A percentile compares a stretch with the other conserved stretches of the same genome.
Evolutionary conservation across 768 basidiomycete genomes (phyloP).

Genomic region (Auricularia sp.): DNA sequence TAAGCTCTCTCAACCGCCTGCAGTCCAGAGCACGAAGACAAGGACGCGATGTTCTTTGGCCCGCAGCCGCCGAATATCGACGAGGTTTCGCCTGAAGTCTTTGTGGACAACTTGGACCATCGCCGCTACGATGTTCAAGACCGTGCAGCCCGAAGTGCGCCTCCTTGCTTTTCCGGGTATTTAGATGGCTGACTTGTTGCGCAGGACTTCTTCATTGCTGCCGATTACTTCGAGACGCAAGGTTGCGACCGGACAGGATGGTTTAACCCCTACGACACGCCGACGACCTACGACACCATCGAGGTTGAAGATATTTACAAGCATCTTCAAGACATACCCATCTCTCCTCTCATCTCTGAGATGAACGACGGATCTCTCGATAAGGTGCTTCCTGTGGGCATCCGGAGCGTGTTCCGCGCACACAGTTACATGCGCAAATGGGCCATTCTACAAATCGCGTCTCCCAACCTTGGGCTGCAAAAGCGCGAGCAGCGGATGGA

Average conservation of each 20-base stretch:
- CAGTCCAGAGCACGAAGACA: slow-evolving; percentile 5
- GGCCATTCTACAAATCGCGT: slow-evolving; percentile 59
- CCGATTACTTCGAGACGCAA: slow-evolving; percentile 74
- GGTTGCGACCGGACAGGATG: slow-evolving; percentile 70
- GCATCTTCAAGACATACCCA: slow-evolving; percentile 60
- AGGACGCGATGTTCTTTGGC: slow-evolving; percentile 16
- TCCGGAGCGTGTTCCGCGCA: slow-evolving; percentile 68
- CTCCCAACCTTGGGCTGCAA: slow-evolving; percentile 51
- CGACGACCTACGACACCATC: slow-evolving; percentile 45
- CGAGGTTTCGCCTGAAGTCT: slow-evolving; percentile 49
- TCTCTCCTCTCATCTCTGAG: slow-evolving; percentile 63
- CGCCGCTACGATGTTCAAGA: slow-evolving; percentile 63
- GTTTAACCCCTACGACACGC: slow-evolving; percentile 53
- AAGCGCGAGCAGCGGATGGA: slow-evolving; percentile 66
- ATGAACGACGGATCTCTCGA: slow-evolving; percentile 60
- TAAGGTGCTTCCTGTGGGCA: slow-evolving; percentile 56
- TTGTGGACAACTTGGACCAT: slow-evolving; percentile 73
- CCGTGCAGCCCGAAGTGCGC: slow-evolving; percentile 65
- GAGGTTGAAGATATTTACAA: slow-evolving; percentile 74
- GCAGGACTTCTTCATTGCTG: slow-evolving; percentile 68
- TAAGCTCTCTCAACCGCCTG: neutral
- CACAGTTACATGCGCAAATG: slow-evolving; percentile 71
- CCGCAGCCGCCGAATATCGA: slow-evolving; percentile 53
- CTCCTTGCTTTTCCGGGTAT: neutral
- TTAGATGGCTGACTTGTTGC: neutral